Base-by-base conservation (phyloP, 2,329 filamentous ascomycete species). In the Fusarium tuaranense region DNA sequence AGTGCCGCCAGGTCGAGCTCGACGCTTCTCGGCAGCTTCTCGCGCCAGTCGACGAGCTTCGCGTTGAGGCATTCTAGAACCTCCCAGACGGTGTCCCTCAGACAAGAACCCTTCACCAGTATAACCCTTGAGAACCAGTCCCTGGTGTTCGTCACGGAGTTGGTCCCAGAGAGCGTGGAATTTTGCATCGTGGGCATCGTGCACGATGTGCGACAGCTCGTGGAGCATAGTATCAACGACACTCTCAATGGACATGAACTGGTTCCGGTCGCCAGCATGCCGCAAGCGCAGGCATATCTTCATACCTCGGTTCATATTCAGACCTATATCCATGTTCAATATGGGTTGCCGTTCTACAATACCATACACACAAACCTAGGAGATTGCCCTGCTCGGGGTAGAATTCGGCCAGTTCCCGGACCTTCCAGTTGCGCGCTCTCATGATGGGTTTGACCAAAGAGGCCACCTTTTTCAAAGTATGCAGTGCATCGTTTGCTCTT, bases 401-500 rank as follows among this genome's bases (percentile, higher is more conserved):
- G 83, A 98, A 98, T 81, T 98, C 96, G 59, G 92, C 91, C 18
- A 98, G 88, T 58, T 93, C 90, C 32, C 89, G 88, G 38, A 98
- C 94, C 72, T 87, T 92, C 94, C 95, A 98, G 65, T 88, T 88
- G 51, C 94, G 91, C 58, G 94, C 94, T 74, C 95, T 89, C 95
- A 98, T 98, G 72, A 98, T 94, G 20, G 96, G 96, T 82, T 98
- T 98, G 71, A 98, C 95, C 67, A 97, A 84, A 30, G 95, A 97
- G 4, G 95, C 95, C 46, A 97, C 88, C 82, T 93, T 95, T 78
- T 92, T 93, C 27, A 98, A 88, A 67, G 90, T 90, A 39, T 90
- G 83, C 20, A 90, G 80, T 16, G 88, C 88, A 68, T 90, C 88
- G 18, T 81, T 79, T 22, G 87, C 84, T 3, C 87, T 85, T 2